A percentile compares a stretch with the other conserved stretches of the same genome.
phyloP scores from a whole-genome alignment of 1,139 yeast species.

The Candida buenavistaensis region DNA sequence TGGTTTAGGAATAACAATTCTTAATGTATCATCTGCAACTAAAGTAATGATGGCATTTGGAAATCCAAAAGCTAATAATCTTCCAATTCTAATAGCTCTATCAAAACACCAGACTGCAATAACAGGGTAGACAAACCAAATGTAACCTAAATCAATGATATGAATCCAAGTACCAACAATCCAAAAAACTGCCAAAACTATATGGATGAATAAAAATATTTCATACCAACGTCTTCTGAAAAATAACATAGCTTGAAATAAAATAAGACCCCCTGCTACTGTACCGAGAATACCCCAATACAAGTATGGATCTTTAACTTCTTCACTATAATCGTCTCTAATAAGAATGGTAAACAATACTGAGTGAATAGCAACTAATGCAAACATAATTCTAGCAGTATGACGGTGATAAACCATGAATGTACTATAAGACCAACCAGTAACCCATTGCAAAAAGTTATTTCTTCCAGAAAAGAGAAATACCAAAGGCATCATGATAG shows the following conservation, averaged over 20 bases:
- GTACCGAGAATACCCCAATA: conserved; percentile 33
- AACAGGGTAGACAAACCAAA: conserved; percentile 38
- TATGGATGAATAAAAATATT: conserved; percentile 40
- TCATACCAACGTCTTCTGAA: conserved; percentile 48
- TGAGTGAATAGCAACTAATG: conserved; percentile 34
- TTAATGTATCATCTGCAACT: conserved; percentile 39
- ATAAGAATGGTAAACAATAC: conserved; percentile 34
- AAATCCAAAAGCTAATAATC: conserved; percentile 38
- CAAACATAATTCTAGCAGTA: conserved; percentile 33
- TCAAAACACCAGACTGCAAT: conserved; percentile 47
- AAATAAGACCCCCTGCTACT: conserved; percentile 33
- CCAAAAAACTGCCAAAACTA: conserved; percentile 40
- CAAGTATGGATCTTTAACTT: conserved; percentile 22
- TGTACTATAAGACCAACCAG: conserved; percentile 38
- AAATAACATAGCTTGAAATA: conserved; percentile 37
- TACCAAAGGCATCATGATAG: conserved; percentile 32
- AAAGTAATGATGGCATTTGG: conserved; percentile 37
- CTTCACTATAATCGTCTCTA: conserved; percentile 16
- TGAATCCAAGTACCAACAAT: conserved; percentile 46
- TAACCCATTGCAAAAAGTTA: conserved; percentile 41
- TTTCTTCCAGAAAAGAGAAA: conserved; percentile 45
- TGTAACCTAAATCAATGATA: conserved; percentile 39
- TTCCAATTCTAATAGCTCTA: conserved; percentile 33
- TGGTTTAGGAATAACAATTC: conserved; percentile 42
- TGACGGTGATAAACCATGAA: conserved; percentile 40